These are phyloP conservation scores for Globisporangium okanoganense DNA, from an alignment of 352 stramenopile species.

Conservation along the genomic window DNA sequence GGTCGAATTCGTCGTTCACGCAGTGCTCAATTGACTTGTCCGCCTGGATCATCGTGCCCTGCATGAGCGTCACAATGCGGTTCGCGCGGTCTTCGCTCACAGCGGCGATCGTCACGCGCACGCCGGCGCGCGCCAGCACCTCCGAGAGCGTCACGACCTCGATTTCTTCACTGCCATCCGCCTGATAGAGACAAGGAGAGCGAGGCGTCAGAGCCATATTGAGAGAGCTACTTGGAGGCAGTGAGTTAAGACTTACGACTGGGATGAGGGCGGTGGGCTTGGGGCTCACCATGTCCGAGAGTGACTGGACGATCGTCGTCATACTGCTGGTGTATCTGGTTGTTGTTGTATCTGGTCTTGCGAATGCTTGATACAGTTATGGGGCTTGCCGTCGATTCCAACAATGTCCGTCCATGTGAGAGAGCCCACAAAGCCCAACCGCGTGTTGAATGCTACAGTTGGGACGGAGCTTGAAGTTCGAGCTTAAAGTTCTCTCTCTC, in stretches of 20 bases:
- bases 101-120: conserved; percentile 59
- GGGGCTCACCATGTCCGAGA: conserved; percentile 56
- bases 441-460: neutral
- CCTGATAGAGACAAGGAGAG: conserved; percentile 20
- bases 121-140: conserved; percentile 51
- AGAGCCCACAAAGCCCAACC: neutral
- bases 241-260: conserved; percentile 27
- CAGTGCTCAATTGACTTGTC: conserved; percentile 67
- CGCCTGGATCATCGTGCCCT: conserved; percentile 51
- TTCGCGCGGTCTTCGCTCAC: conserved; percentile 38
- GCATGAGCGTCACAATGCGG: conserved; percentile 50
- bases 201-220: neutral
- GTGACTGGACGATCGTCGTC: conserved; percentile 38
- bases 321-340: conserved; percentile 21
- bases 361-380: neutral
- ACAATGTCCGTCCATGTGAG: neutral
- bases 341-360: too few species aligned
- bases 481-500: neutral
- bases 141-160: conserved; percentile 48
- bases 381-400: neutral
- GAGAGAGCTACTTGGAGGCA: neutral
- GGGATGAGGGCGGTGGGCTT: conserved; percentile 62
- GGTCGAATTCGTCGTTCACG: conserved; percentile 48
- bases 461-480: neutral
- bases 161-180: conserved; percentile 59